Conservation (phyloP, 148 eudicot genomes). For the Cornus kousa region DNA sequence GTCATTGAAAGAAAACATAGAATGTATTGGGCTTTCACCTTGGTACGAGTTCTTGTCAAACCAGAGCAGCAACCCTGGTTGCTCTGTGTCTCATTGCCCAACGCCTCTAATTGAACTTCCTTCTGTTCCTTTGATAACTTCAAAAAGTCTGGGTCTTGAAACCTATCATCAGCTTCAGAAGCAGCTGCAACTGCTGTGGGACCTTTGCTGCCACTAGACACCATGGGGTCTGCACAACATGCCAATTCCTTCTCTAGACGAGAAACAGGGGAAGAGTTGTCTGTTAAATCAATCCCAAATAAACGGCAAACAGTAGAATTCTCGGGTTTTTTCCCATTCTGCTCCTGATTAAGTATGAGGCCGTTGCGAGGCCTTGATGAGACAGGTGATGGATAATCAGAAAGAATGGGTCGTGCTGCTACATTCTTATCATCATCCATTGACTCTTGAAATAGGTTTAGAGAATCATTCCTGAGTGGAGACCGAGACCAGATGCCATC, state of each 20-base stretch:
- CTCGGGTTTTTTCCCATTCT: conserved; percentile 37
- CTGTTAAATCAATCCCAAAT: conserved; percentile 77
- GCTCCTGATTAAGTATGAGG: conserved; percentile 22
- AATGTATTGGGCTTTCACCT: conserved; percentile 34
- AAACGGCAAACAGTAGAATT: conserved; percentile 46
- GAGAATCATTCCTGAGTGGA: conserved; percentile 28
- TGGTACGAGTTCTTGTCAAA: conserved; percentile 71
- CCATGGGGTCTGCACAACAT: neutral
- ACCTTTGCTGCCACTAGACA: conserved; percentile 13
- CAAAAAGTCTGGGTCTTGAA: conserved; percentile 25
- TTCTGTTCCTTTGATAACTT: conserved; percentile 33
- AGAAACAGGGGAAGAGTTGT: conserved; percentile 9
- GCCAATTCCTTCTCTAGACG: conserved; percentile 18
- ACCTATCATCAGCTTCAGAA: conserved; percentile 23
- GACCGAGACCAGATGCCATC: conserved; percentile 39
- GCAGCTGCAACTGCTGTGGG: neutral
- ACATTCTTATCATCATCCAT: conserved; percentile 26
- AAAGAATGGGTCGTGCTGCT: conserved; percentile 23
- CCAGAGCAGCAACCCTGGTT: conserved; percentile 33
- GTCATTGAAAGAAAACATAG: neutral
- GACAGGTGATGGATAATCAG: conserved; percentile 23
- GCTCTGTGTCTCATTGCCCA: conserved; percentile 27
- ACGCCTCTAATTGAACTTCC: conserved; percentile 25
- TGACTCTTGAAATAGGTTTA: conserved; percentile 29
- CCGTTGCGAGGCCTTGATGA: conserved; percentile 10